A percentile compares a stretch with the other conserved stretches of the same genome.
phyloP scores from a whole-genome alignment of 2,329 filamentous ascomycete species.

The Chaetothyriales sp. region DNA sequence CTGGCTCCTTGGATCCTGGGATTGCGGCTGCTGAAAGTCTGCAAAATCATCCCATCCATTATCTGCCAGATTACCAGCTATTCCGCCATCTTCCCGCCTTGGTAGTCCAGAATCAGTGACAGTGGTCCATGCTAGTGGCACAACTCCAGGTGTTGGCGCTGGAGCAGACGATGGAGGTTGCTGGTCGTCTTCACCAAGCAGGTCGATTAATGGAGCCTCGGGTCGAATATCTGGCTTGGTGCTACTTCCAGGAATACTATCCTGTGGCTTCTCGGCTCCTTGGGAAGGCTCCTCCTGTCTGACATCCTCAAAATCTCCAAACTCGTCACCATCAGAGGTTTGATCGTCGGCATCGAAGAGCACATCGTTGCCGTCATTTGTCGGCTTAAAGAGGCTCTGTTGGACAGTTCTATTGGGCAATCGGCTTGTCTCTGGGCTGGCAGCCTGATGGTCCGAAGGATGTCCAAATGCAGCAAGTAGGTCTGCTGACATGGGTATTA shows the following conservation, averaged over 20 bases:
- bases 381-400: no score
- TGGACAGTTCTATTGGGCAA: no score
- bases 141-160: neutral
- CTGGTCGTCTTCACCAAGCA: constrained; percentile 2
- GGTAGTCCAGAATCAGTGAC: neutral
- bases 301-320: constrained; percentile 52
- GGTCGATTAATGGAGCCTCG: neutral
- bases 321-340: constrained; percentile 26
- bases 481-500: constrained; percentile 35
- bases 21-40: neutral
- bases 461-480: constrained; percentile 37
- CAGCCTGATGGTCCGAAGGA: neutral
- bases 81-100: neutral
- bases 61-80: constrained; percentile 9
- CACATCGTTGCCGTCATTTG: constrained; percentile 30
- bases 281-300: neutral
- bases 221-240: neutral
- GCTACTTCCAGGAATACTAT: neutral
- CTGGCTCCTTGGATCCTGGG: neutral
- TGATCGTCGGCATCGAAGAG: constrained; percentile 52
- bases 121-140: neutral
- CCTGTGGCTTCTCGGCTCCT: neutral
- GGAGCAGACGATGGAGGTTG: neutral
- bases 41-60: constrained; percentile 35
- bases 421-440: no score